phyloP scores from a whole-genome alignment of 768 basidiomycete genomes.

The Antrodiella citrinella region DNA sequence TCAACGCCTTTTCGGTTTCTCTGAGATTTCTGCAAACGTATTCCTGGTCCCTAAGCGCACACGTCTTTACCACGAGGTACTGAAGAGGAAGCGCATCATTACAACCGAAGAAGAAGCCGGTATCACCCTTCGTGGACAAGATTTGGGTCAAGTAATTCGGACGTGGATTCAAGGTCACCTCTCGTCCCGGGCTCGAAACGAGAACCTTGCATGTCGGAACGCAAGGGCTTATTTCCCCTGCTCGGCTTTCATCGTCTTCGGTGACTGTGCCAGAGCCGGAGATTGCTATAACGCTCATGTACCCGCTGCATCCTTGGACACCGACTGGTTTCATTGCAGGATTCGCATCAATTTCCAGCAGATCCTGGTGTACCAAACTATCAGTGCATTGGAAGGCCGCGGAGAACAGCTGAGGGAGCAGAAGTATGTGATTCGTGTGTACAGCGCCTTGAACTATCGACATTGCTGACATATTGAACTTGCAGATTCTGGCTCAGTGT shows the following conservation, averaged over 20 bases:
- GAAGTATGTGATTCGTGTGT: not conserved
- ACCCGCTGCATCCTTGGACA: conserved; percentile 14
- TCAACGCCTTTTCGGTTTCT: conserved; percentile 30
- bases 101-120: not conserved
- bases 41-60: conserved; percentile 20
- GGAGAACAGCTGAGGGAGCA: not conserved
- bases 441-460: not conserved
- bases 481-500: conserved; percentile 37
- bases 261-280: not conserved
- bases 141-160: not conserved
- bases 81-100: not conserved
- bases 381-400: conserved; percentile 2
- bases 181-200: conserved; percentile 17
- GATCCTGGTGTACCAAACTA: conserved; percentile 30
- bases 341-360: conserved; percentile 41
- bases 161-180: conserved; percentile 21
- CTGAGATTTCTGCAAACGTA: conserved; percentile 18
- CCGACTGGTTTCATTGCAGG: conserved; percentile 31
- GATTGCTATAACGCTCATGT: conserved; percentile 33
- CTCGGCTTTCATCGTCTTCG: conserved; percentile 16
- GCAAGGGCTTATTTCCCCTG: conserved; percentile 32
- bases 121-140: not conserved
- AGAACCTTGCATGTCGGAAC: conserved; percentile 24
- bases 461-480: not conserved
- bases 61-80: conserved; percentile 14